phyloP scores from a whole-genome alignment of 768 basidiomycete genomes.

The Phylloporus sp. region DNA sequence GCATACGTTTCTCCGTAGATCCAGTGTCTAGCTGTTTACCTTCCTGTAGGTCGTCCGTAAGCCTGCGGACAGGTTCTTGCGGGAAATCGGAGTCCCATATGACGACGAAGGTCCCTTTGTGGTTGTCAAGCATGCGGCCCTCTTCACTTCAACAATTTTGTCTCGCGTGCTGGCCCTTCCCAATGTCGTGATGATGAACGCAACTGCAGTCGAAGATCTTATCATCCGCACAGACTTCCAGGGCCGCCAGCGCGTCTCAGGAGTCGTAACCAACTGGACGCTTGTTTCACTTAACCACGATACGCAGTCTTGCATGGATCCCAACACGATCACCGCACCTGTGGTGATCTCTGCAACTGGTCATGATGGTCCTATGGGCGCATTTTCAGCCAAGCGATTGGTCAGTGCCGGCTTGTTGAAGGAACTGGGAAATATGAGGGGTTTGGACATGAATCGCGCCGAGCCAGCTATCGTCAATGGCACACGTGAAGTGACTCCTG shows the following conservation, averaged over 20 bases:
- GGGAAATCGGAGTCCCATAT: conserved; percentile 63
- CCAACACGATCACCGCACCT: conserved; percentile 78
- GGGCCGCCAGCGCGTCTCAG: conserved; percentile 41
- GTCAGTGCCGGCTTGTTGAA: conserved; percentile 70
- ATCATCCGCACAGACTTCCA: conserved; percentile 54
- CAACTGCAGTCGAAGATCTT: conserved; percentile 77
- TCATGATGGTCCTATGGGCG: conserved; percentile 77
- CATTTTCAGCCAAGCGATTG: conserved; percentile 74
- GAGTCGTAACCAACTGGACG: conserved; percentile 55
- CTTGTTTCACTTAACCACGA: conserved; percentile 57
- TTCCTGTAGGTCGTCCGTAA: conserved; percentile 61
- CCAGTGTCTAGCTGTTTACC: not conserved
- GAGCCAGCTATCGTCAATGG: conserved; percentile 76
- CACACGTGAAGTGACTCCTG: conserved; percentile 72
- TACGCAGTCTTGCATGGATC: conserved; percentile 75
- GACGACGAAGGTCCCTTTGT: conserved; percentile 76
- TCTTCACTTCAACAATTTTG: conserved; percentile 75
- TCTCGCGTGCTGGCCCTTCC: conserved; percentile 64
- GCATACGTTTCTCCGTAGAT: not conserved
- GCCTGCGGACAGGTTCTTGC: conserved; percentile 68
- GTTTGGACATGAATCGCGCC: conserved; percentile 77
- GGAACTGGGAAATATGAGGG: conserved; percentile 75
- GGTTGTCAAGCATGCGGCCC: conserved; percentile 76
- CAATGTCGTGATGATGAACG: conserved; percentile 73
- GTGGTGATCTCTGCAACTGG: conserved; percentile 68